These are phyloP conservation scores for Zalaria obscura DNA, from an alignment of 2,329 filamentous ascomycete genomes.

Conservation along the genomic window DNA sequence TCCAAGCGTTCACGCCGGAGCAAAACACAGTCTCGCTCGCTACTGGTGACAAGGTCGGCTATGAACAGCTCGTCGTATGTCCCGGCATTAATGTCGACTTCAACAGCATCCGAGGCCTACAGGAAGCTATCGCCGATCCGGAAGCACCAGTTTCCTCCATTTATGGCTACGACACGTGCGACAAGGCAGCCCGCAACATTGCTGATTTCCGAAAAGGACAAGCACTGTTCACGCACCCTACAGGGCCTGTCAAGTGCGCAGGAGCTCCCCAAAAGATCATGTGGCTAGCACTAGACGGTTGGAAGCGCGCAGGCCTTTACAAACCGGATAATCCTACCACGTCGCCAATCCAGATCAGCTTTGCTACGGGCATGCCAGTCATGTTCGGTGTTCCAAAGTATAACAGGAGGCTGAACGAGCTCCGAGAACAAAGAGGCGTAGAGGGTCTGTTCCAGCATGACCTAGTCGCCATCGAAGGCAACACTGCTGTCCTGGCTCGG, in stretches of 20 bases:
- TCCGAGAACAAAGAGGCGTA: slow-evolving; percentile 21
- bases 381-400: slow-evolving; percentile 29
- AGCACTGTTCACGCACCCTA: slow-evolving; percentile 24
- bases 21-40: slow-evolving; percentile 41
- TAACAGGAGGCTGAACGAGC: slow-evolving; percentile 18
- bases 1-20: slow-evolving; percentile 38
- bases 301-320: slow-evolving; percentile 22
- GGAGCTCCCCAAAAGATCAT: slow-evolving; percentile 26
- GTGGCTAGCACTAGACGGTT: slow-evolving; percentile 26
- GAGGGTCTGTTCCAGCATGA: slow-evolving; percentile 25
- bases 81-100: slow-evolving; percentile 21
- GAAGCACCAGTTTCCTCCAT: slow-evolving; percentile 21
- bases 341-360: slow-evolving; percentile 21
- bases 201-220: slow-evolving; percentile 18
- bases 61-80: slow-evolving; percentile 51
- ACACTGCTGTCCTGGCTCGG: slow-evolving; percentile 20
- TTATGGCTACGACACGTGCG: slow-evolving; percentile 23
- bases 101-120: slow-evolving; percentile 8
- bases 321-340: slow-evolving; percentile 10
- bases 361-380: slow-evolving; percentile 23
- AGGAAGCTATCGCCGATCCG: slow-evolving; percentile 19
- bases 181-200: slow-evolving; percentile 20
- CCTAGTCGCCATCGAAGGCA: slow-evolving; percentile 21
- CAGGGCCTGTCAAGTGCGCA: slow-evolving; percentile 25
- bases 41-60: slow-evolving; percentile 42